phyloP scores from a whole-genome alignment of 73 alveolate species.

The Symbiodinium pilosum region DNA sequence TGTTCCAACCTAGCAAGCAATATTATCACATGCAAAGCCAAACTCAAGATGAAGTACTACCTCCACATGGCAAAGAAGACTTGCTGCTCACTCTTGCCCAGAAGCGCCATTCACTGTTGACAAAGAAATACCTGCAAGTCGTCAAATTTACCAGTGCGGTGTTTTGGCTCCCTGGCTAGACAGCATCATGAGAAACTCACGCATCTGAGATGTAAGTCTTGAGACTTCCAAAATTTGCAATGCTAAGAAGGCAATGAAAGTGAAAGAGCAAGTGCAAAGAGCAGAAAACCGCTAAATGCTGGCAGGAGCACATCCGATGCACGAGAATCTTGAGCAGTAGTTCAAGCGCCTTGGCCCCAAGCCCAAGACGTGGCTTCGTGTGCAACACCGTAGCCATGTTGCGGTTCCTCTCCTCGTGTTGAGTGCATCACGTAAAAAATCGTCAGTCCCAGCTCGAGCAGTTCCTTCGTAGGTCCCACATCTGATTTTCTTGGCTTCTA shows the following conservation, averaged over 20 bases:
- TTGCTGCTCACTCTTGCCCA: background rate
- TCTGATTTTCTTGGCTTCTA: background rate
- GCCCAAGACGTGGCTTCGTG: too few species aligned
- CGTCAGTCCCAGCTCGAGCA: slow-evolving; percentile 36
- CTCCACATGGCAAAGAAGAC: too few species aligned
- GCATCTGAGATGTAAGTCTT: too few species aligned
- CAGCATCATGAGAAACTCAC: too few species aligned
- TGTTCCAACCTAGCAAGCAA: slow-evolving; percentile 77
- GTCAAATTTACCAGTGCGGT: too few species aligned
- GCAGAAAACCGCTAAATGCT: background rate
- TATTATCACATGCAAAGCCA: too few species aligned
- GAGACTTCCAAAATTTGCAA: too few species aligned
- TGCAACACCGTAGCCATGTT: too few species aligned
- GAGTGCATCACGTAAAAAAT: slow-evolving; percentile 6
- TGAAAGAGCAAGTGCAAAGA: too few species aligned
- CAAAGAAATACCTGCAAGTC: slow-evolving; percentile 49
- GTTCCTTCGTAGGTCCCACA: background rate
- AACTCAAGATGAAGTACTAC: too few species aligned
- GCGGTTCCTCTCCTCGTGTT: background rate
- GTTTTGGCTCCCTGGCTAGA: too few species aligned
- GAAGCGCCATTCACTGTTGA: slow-evolving; percentile 53
- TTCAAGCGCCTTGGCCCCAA: slow-evolving; percentile 29
- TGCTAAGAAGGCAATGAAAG: too few species aligned
- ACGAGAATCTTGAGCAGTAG: slow-evolving; percentile 29
- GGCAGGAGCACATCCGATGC: slow-evolving; percentile 56